These are phyloP conservation scores for Zizania latifolia DNA, from an alignment of 176 grass and related monocot species.

Conservation along the genomic window DNA sequence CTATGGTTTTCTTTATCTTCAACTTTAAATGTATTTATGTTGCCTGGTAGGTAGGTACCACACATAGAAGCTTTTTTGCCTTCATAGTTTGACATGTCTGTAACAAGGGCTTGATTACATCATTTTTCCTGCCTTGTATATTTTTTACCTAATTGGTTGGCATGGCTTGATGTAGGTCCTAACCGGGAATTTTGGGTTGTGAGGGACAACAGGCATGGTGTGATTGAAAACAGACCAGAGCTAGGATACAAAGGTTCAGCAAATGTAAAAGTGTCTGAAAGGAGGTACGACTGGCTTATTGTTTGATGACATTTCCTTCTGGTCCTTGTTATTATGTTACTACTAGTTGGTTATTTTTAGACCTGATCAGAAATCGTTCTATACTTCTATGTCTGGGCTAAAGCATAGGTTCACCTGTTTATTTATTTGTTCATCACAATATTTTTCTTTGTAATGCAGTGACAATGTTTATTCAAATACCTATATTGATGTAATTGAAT, in stretches of 20 bases:
- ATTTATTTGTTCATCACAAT: neutral
- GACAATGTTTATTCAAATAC: neutral
- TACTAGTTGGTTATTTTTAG: neutral
- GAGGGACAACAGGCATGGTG: constrained; percentile 62
- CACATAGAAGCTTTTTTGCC: no score
- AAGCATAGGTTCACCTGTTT: neutral
- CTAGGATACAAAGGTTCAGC: constrained; percentile 26
- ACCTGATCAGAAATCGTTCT: neutral
- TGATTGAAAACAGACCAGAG: constrained; percentile 29
- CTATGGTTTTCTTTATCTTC: no score
- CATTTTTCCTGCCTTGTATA: neutral
- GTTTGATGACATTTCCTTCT: neutral
- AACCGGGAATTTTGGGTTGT: constrained; percentile 62
- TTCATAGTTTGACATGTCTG: neutral
- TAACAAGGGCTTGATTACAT: neutral
- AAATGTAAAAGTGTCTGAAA: constrained; percentile 35
- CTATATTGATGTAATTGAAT: neutral
- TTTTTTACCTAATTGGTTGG: neutral
- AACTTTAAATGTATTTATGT: no score
- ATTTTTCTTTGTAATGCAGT: neutral
- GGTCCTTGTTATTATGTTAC: neutral
- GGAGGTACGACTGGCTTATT: constrained; percentile 35
- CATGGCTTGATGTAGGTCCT: constrained; percentile 44
- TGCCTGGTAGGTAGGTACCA: no score
- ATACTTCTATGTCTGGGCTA: neutral